Base-by-base conservation (phyloP, 306 rosid genomes). In the Adenanthera pavonina region DNA sequence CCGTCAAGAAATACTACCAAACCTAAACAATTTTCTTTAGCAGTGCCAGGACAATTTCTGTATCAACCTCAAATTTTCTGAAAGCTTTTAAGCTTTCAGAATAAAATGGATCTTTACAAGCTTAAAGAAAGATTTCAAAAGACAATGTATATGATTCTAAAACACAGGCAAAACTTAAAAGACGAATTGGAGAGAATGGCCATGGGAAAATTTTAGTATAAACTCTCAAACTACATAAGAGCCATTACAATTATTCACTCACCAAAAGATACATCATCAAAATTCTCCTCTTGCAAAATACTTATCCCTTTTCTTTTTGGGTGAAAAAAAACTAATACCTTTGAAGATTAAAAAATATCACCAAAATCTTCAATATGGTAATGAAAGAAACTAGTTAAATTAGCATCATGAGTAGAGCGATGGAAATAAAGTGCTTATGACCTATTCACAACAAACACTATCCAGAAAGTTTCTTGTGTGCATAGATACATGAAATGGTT, bases 361-460 rank as follows among this genome's bases (percentile, higher is more conserved):
- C 43, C 6, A 40, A 66, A 38, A 66, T 66, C 14, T 66, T 38
- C 30, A 38, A 15, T 30, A 60, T 2, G 38, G 38, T 40, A 67
- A 40, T 7, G 60, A 72, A 33, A 47, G n/a, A 70, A 14, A 49
- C 1, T 20, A 12, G 54, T 6, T 15, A 72, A 48, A 33, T 72
- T 73, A 11, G 60, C 43, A 72, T 49, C 61, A 17, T 30, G 19
- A 71, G 53, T 7, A 34, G 67, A 73, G 48, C 1, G 57, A 66
- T 3, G 14, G 44, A 43, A 36, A 57, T 56, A 16, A 76, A 4
- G 60, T 13, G 62, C 44, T 65, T 49, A 61, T 35, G 9, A 19
- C 61, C 49, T 44, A 59, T 44, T 20, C 5, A 61, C 36, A 75
- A 74, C 72, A 77, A 81, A 36, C 75, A 69, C 69, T 64, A 67